phyloP scores from a whole-genome alignment of 257 asterid genomes.

The Solanum chilense region DNA sequence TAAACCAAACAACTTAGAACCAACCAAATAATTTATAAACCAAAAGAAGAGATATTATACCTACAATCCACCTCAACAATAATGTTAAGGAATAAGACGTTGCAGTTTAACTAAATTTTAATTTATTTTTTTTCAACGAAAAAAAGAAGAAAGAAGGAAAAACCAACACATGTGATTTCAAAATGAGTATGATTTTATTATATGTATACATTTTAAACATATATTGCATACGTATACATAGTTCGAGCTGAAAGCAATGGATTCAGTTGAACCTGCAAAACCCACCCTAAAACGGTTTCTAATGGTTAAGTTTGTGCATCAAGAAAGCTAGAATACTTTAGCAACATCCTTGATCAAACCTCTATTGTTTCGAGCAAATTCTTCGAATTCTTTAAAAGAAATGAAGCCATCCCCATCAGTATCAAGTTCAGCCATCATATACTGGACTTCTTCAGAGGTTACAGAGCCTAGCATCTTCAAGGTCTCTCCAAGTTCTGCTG shows the following conservation, averaged over 20 bases:
- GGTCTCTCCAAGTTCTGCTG: conserved; percentile 66
- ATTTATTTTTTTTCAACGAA: too few relatives aligned
- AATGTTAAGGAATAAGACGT: not conserved
- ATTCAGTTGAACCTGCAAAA: not conserved
- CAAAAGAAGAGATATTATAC: not conserved
- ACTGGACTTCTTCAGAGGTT: conserved; percentile 46
- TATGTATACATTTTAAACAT: not conserved
- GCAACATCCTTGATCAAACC: conserved; percentile 72
- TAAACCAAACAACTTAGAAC: not conserved
- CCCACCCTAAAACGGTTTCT: not conserved
- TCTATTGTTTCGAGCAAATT: conserved; percentile 54
- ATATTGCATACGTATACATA: not conserved
- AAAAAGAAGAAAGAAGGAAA: not conserved
- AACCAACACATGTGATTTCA: not conserved
- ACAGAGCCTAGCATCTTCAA: conserved; percentile 67
- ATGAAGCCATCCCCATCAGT: conserved; percentile 78
- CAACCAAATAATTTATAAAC: not conserved
- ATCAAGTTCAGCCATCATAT: conserved; percentile 82
- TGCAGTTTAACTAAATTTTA: not conserved
- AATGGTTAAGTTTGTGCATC: not conserved
- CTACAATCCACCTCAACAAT: not conserved
- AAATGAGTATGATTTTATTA: not conserved
- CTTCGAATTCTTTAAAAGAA: conserved; percentile 53
- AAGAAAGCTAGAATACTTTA: conserved; percentile 43
- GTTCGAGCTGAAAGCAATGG: not conserved